Conservation (phyloP, 805 yeast genomes). For the Metschnikowia dekortorum region DNA sequence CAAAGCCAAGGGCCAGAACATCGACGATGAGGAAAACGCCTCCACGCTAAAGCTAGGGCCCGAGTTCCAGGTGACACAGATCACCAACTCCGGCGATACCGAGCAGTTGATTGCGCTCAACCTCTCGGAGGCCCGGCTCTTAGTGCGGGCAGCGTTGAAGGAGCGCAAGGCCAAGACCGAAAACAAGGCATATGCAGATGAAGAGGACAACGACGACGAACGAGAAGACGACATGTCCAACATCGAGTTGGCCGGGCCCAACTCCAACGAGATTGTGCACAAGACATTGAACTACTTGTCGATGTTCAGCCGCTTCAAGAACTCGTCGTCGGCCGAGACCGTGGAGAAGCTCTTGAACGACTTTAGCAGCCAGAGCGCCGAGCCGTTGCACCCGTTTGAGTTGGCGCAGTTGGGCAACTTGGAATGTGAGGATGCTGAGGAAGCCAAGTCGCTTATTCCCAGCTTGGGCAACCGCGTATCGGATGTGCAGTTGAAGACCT, state of each 20-base stretch:
- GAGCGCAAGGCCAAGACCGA: slow-evolving; percentile 47
- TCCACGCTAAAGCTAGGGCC: slow-evolving; percentile 84
- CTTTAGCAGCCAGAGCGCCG: slow-evolving; percentile 44
- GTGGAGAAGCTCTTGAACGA: slow-evolving; percentile 85
- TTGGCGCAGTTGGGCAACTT: slow-evolving; percentile 86
- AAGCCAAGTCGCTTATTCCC: slow-evolving; percentile 91
- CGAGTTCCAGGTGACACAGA: slow-evolving; percentile 79
- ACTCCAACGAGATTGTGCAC: slow-evolving; percentile 82
- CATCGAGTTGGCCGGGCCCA: slow-evolving; percentile 56
- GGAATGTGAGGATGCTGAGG: slow-evolving; percentile 95
- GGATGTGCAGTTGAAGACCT: slow-evolving; percentile 81
- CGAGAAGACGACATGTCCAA: slow-evolving; percentile 44
- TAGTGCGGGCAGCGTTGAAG: slow-evolving; percentile 84
- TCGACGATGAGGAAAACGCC: slow-evolving; percentile 90
- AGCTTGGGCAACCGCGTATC: slow-evolving; percentile 76
- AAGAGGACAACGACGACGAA: slow-evolving; percentile 36
- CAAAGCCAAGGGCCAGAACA: slow-evolving; percentile 49
- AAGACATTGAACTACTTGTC: slow-evolving; percentile 86
- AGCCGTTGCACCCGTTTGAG: slow-evolving; percentile 87
- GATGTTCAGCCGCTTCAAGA: slow-evolving; percentile 84
- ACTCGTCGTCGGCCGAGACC: slow-evolving; percentile 87
- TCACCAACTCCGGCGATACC: slow-evolving; percentile 74
- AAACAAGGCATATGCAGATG: slow-evolving; percentile 19
- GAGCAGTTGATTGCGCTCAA: slow-evolving; percentile 80
- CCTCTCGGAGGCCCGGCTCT: slow-evolving; percentile 81